These are phyloP conservation scores for Russula brevipes DNA, from an alignment of 768 basidiomycete species.

Conservation along the genomic window DNA sequence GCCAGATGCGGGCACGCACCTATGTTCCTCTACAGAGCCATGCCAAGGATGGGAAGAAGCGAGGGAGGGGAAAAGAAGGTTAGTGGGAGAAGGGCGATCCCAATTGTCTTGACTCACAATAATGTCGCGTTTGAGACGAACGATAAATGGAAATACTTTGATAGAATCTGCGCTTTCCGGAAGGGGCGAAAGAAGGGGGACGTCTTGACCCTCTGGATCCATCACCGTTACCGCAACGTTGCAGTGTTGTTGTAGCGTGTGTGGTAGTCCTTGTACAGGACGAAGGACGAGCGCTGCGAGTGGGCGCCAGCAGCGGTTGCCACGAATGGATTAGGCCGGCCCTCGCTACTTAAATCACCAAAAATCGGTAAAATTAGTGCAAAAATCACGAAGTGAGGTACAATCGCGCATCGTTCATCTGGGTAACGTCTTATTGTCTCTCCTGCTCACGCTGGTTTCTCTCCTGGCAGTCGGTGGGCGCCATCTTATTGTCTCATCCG, in stretches of 20 bases:
- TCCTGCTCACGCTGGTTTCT: neutral
- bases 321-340: neutral
- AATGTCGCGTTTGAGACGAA: slow-evolving; percentile 63
- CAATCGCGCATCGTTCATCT: neutral
- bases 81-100: neutral
- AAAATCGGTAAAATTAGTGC: no score
- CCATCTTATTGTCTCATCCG: slow-evolving; percentile 14
- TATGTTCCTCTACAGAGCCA: slow-evolving; percentile 29
- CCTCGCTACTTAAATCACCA: no score
- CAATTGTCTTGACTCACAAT: slow-evolving; percentile 41
- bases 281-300: neutral
- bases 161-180: slow-evolving; percentile 54
- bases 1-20: slow-evolving; percentile 22
- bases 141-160: slow-evolving; percentile 79
- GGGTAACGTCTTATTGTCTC: slow-evolving; percentile 13
- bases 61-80: slow-evolving; percentile 5
- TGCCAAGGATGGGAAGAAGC: neutral
- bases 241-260: neutral
- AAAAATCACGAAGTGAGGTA: no score
- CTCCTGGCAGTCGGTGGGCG: no score
- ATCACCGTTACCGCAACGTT: slow-evolving; percentile 25
- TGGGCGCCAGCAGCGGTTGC: neutral
- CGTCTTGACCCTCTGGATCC: slow-evolving; percentile 33
- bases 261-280: slow-evolving; percentile 7
- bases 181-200: slow-evolving; percentile 48